These are phyloP conservation scores for Lactuca sativa DNA, from an alignment of 129 eudicot genomes.

Conservation along the genomic window DNA sequence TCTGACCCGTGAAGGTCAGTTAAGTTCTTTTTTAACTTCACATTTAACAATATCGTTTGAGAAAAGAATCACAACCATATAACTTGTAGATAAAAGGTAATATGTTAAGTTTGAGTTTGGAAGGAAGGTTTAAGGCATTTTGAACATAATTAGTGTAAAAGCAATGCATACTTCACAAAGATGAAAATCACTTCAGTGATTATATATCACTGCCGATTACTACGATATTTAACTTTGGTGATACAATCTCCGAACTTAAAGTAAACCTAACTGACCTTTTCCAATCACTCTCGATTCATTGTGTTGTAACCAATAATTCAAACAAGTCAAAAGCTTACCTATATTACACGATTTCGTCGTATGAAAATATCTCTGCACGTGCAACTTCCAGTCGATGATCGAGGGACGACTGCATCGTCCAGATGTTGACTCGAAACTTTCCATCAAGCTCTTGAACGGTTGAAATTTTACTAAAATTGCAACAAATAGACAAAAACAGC, in stretches of 20 bases:
- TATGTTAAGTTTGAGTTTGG: not conserved
- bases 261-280: constrained; percentile 8
- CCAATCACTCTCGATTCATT: not conserved
- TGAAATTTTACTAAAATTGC: constrained; percentile 28
- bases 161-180: not conserved
- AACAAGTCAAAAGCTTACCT: constrained; percentile 34
- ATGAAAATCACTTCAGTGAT: not conserved
- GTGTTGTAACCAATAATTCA: not conserved
- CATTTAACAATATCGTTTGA: too few species aligned
- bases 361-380: constrained; percentile 26
- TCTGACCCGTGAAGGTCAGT: not conserved
- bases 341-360: constrained; percentile 27
- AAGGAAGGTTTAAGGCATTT: not conserved
- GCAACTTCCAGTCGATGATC: constrained; percentile 24
- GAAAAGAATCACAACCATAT: constrained; percentile 1
- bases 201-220: constrained; percentile 2
- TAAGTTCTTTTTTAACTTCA: not conserved
- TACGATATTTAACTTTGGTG: not conserved
- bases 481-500: constrained; percentile 11
- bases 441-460: constrained; percentile 30
- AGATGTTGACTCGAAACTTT: constrained; percentile 34
- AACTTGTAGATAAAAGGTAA: not conserved
- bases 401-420: constrained; percentile 18
- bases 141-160: not conserved
- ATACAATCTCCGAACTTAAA: not conserved